These are phyloP conservation scores for Pelargonium fulgidum DNA, from an alignment of 441 rosid species.

Conservation along the genomic window DNA sequence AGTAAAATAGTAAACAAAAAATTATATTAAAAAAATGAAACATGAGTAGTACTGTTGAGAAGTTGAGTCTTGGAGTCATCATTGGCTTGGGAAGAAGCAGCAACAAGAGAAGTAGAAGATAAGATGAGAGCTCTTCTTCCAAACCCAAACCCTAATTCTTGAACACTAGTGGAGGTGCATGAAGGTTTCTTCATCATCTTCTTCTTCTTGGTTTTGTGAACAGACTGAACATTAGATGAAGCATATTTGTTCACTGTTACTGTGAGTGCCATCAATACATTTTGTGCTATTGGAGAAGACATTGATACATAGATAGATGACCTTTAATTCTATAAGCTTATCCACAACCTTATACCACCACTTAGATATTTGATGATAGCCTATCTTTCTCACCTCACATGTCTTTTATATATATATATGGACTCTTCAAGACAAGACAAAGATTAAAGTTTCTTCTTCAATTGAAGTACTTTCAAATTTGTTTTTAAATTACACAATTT, in stretches of 20 bases:
- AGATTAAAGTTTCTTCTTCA: no score
- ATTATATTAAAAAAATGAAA: neutral
- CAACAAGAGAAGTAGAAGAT: conserved; percentile 33
- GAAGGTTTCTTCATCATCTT: conserved; percentile 15
- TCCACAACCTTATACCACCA: neutral
- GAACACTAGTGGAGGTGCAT: neutral
- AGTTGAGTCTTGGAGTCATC: conserved; percentile 47
- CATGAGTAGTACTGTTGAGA: conserved; percentile 42
- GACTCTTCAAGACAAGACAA: no score
- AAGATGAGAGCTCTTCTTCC: conserved; percentile 50
- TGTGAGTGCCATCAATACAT: conserved; percentile 74
- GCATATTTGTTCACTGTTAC: conserved; percentile 75
- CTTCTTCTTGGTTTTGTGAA: conserved; percentile 36
- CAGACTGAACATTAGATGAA: conserved; percentile 60
- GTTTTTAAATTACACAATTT: no score
- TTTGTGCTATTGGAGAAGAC: conserved; percentile 53
- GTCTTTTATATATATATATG: no score
- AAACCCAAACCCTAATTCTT: conserved; percentile 11
- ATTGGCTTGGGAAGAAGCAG: conserved; percentile 39
- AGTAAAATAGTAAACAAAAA: neutral
- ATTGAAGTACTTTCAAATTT: no score
- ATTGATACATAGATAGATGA: conserved; percentile 12
- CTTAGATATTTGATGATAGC: no score
- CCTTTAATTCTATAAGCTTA: neutral
- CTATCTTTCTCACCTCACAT: no score